A percentile compares a stretch with the other conserved stretches of the same genome.
phyloP scores from a whole-genome alignment of 768 basidiomycete species.

The Boletus reticuloceps region DNA sequence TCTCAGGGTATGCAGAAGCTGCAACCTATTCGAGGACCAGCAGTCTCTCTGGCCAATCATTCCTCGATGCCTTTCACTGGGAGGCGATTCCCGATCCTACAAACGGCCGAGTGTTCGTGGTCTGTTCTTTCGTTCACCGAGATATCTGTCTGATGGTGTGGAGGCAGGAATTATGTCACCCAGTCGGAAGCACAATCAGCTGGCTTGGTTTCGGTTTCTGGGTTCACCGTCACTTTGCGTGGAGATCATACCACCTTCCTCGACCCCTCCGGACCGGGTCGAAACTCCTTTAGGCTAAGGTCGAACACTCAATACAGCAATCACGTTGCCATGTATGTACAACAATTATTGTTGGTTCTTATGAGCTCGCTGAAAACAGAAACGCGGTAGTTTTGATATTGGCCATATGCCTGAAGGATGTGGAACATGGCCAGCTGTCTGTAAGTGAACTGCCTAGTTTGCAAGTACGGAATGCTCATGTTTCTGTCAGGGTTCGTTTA shows the following conservation, averaged over 20 bases:
- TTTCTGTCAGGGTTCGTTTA: conserved; percentile 24
- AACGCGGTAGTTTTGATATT: conserved; percentile 31
- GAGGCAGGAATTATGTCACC: conserved; percentile 41
- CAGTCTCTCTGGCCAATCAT: conserved; percentile 48
- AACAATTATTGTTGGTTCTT: not conserved
- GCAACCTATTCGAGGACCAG: conserved; percentile 45
- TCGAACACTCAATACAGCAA: conserved; percentile 30
- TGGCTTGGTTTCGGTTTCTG: conserved; percentile 57
- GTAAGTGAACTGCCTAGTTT: conserved; percentile 18
- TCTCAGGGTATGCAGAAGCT: conserved; percentile 21
- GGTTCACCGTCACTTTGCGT: conserved; percentile 34
- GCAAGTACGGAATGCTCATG: not conserved
- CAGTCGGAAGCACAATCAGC: conserved; percentile 46
- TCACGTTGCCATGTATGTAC: conserved; percentile 34
- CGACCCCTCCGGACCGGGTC: conserved; percentile 28
- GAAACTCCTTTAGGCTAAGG: conserved; percentile 36
- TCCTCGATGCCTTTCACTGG: conserved; percentile 37
- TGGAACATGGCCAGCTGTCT: conserved; percentile 38
- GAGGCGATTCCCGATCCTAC: conserved; percentile 34
- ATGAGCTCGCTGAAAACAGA: not conserved
- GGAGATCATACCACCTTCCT: conserved; percentile 34
- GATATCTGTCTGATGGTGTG: not conserved
- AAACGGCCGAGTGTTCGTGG: conserved; percentile 30
- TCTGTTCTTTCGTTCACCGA: not conserved
- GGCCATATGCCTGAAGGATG: conserved; percentile 38